phyloP scores from a whole-genome alignment of 257 asterid species.

The Penstemon barbatus region DNA sequence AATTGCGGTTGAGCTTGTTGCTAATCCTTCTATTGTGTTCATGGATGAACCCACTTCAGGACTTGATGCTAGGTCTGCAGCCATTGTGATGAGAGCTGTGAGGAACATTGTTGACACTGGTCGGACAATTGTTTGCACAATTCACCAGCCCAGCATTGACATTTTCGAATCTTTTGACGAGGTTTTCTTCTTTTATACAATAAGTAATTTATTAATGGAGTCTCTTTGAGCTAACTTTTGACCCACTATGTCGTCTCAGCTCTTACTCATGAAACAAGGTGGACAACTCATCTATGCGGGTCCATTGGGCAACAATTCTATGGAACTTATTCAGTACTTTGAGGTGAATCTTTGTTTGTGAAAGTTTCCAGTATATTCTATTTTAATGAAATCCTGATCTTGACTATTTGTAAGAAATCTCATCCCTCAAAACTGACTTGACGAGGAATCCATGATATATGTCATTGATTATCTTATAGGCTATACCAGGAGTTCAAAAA shows the following conservation, averaged over 20 bases:
- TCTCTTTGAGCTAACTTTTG: constrained; percentile 11
- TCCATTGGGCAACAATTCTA: constrained; percentile 78
- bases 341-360: constrained; percentile 51
- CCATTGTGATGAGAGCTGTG: constrained; percentile 91
- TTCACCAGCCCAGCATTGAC: constrained; percentile 91
- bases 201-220: constrained; percentile 2
- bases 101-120: constrained; percentile 91
- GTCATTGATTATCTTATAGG: constrained; percentile 36
- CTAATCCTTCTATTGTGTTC: constrained; percentile 86
- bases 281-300: constrained; percentile 91
- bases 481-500: constrained; percentile 57
- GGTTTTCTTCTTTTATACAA: constrained; percentile 39
- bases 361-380: neutral
- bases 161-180: constrained; percentile 87
- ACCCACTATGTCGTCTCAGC: constrained; percentile 43
- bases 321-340: constrained; percentile 64
- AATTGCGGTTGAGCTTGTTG: constrained; percentile 83
- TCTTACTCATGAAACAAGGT: constrained; percentile 79
- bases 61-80: constrained; percentile 89
- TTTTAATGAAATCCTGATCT: constrained; percentile 7
- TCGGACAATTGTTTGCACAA: constrained; percentile 86
- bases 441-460: neutral
- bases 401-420: constrained; percentile 14
- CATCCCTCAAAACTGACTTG: constrained; percentile 1
- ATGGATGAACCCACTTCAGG: constrained; percentile 97